A percentile compares a stretch with the other conserved stretches of the same genome.
These are phyloP conservation scores for Bipolaris sorokiniana DNA, from an alignment of 2,329 filamentous ascomycete species.

Conservation along the genomic window DNA sequence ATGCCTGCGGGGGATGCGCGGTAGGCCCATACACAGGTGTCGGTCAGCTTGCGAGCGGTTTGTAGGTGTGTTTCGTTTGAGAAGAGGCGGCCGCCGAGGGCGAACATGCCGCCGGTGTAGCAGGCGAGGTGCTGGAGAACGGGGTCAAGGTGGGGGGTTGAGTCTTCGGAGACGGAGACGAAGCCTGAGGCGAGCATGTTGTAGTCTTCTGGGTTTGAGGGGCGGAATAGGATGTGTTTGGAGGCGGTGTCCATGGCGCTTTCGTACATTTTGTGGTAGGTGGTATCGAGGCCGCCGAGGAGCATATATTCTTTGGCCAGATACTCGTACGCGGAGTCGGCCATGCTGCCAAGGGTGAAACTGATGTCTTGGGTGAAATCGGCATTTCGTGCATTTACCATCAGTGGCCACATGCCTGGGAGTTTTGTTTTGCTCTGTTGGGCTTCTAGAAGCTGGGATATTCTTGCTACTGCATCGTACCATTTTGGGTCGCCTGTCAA, in stretches of 20 bases:
- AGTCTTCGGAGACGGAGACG: conserved; percentile 43
- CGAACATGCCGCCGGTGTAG: conserved; percentile 68
- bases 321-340: conserved; percentile 50
- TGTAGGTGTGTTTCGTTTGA: conserved; percentile 60
- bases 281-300: conserved; percentile 53
- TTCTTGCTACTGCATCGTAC: conserved; percentile 55
- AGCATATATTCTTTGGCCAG: conserved; percentile 47
- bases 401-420: conserved; percentile 57
- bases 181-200: conserved; percentile 57
- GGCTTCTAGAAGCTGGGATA: conserved; percentile 51
- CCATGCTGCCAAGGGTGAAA: conserved; percentile 47
- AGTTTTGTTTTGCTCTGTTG: conserved; percentile 53
- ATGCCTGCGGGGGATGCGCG: conserved; percentile 62
- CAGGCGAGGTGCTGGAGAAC: conserved; percentile 65
- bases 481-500: conserved; percentile 54
- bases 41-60: conserved; percentile 63
- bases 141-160: conserved; percentile 50
- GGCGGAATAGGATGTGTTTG: conserved; percentile 56
- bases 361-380: conserved; percentile 51
- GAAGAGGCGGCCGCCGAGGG: conserved; percentile 64
- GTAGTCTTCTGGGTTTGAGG: conserved; percentile 54
- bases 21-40: conserved; percentile 70
- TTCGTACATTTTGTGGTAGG: conserved; percentile 64
- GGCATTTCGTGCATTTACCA: conserved; percentile 49
- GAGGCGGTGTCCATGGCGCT: conserved; percentile 52